Evolutionary conservation across 495 filamentous ascomycete genomes (phyloP).

Genomic region (Aspergillus ostianus): DNA sequence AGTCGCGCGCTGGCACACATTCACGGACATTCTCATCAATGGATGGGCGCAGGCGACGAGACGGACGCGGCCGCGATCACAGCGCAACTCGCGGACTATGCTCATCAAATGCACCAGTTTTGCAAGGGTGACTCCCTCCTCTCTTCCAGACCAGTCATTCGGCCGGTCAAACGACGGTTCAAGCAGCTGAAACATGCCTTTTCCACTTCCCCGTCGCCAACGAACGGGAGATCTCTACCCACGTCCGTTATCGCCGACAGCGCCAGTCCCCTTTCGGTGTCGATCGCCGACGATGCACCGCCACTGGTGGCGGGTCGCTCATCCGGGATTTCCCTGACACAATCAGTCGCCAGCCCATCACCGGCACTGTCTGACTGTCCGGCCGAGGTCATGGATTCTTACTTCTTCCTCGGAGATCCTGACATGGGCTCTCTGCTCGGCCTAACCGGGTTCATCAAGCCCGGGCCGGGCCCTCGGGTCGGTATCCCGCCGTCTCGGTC

Average conservation of each 20-base stretch:
- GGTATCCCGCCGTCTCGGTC: not conserved
- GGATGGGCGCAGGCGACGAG: not conserved
- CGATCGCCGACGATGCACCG: not conserved
- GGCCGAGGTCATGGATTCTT: not conserved
- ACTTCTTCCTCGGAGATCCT: not conserved
- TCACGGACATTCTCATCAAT: not conserved
- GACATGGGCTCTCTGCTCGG: not conserved
- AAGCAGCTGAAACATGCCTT: not conserved
- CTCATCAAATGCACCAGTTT: not conserved
- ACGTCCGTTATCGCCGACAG: not conserved
- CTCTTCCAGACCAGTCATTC: not conserved
- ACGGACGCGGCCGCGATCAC: not conserved
- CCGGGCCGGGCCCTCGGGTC: not conserved
- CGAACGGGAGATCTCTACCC: not conserved
- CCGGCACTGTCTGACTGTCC: not conserved
- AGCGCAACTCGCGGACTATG: not conserved
- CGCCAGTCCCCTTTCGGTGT: not conserved
- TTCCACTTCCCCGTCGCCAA: not conserved
- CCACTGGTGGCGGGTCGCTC: not conserved
- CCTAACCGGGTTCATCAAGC: not conserved
- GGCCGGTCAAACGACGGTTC: not conserved
- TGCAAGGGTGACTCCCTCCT: not conserved
- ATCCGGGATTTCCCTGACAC: not conserved
- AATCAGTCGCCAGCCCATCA: not conserved
- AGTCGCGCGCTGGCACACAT: not conserved